Evolutionary conservation across 2,329 filamentous ascomycete genomes (phyloP), one percentile per base, ranked within the genome.

Genomic region (Epichloe typhina): DNA sequence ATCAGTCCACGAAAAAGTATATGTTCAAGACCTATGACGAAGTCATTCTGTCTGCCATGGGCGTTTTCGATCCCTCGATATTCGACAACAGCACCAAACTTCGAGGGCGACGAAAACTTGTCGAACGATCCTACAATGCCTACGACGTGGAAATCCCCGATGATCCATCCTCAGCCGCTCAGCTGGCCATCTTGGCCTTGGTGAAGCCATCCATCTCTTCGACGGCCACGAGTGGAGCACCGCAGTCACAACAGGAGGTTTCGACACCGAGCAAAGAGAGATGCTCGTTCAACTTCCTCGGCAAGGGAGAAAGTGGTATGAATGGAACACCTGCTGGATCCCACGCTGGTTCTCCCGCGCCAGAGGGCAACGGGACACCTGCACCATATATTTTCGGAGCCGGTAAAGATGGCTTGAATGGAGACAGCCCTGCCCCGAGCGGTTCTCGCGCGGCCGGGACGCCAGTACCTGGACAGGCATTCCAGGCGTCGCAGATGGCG

Each of bases 21-120:
- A 80, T 83, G 40, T 97, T 96, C 75, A 97, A 97, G 73, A 90
- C 87, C 1, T 98, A 97, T 62, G 93, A 98, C 58, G 93, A 97
- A 66, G 86, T 94, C 21, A 87, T 95, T 58, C 75, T 98, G n/a
- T 86, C 93, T 0, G 86, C 90, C 1, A 88, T 95, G 84, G 90
- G 89, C n/a, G 86, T 90, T 60, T 96, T 94, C 65, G 86, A 91
- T 53, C 91, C 93, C 0, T 72, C 79, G 2, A 84, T 96, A 50
- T 95, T 97, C 58, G 88, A 95, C 63, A 84, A 89, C 59, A 80
- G 77, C 31, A 70, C 77, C 37, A 98, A 98, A 71, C 77, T 97
- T 11, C 72, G 76, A 19, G 84, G 87, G 41, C 82, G 91, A 47
- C 80, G 88, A 56, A 89, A 84, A 61, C 73, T 97, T 21, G 81